Conservation (phyloP, 2,329 filamentous ascomycete species). For the Pseudopyrenochaeta lycopersici region DNA sequence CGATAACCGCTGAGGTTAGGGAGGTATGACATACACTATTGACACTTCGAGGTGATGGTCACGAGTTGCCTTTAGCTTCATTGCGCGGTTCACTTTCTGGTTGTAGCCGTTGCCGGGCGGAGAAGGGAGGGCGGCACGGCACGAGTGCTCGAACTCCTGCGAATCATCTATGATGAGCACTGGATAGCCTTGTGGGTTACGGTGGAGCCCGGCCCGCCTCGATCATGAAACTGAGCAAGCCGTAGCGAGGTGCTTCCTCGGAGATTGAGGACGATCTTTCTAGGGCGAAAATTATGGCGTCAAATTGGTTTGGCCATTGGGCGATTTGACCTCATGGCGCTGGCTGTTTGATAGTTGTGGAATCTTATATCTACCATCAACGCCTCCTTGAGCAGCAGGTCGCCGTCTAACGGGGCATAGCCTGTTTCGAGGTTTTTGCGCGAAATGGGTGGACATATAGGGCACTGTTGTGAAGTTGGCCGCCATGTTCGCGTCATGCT, state of each 20-base stretch:
- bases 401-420: conserved; percentile 14
- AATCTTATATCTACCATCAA: not conserved
- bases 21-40: conserved; percentile 12
- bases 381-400: conserved; percentile 3
- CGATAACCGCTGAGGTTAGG: conserved; percentile 22
- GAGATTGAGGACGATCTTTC: conserved; percentile 12
- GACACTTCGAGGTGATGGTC: conserved; percentile 8
- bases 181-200: conserved; percentile 17
- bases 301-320: conserved; percentile 2
- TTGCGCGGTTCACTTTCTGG: conserved; percentile 16
- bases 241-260: conserved; percentile 13
- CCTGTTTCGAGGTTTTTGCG: conserved; percentile 21
- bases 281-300: conserved; percentile 7
- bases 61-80: conserved; percentile 7
- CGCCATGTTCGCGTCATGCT: not conserved
- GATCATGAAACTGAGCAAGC: conserved; percentile 16
- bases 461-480: not conserved
- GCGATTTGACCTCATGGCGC: conserved; percentile 11
- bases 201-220: conserved; percentile 37
- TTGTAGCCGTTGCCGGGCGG: conserved; percentile 26
- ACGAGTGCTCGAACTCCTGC: conserved; percentile 28
- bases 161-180: conserved; percentile 32
- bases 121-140: conserved; percentile 41
- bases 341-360: not conserved
- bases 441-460: conserved; percentile 9